Evolutionary conservation across 495 filamentous ascomycete species (phyloP).

Genomic region (Aspergillus incahuasiensis): DNA sequence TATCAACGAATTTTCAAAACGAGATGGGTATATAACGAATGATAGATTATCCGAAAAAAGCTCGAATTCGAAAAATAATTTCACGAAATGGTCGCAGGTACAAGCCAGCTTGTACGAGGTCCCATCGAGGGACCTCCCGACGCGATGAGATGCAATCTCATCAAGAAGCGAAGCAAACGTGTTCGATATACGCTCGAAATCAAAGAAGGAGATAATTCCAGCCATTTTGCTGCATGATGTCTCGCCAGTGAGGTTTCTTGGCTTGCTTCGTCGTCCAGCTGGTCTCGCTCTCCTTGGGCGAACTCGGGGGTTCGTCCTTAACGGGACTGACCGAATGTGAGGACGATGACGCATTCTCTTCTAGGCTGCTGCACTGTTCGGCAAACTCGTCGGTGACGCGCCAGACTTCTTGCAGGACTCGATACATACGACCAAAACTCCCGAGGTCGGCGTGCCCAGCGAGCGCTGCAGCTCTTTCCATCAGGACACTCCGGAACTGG

Average conservation of each 20-base stretch:
- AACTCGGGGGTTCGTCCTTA: constrained; percentile 20
- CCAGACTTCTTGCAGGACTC: constrained; percentile 81
- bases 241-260: constrained; percentile 72
- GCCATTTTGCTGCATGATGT: constrained; percentile 85
- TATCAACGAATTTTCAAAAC: constrained; percentile 8
- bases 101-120: constrained; percentile 19
- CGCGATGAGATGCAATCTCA: constrained; percentile 18
- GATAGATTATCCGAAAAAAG: constrained; percentile 2
- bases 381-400: constrained; percentile 56
- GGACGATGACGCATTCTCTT: constrained; percentile 21
- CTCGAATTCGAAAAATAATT: constrained; percentile 1
- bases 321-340: constrained; percentile 15
- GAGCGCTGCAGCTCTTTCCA: constrained; percentile 62
- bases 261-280: constrained; percentile 13
- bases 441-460: constrained; percentile 74
- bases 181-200: constrained; percentile 9
- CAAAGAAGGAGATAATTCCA: constrained; percentile 93
- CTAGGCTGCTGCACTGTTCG: constrained; percentile 16
- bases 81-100: constrained; percentile 13
- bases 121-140: constrained; percentile 19
- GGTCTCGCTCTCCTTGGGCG: constrained; percentile 12
- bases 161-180: constrained; percentile 11
- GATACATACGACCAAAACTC: constrained; percentile 78
- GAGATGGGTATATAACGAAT: constrained; percentile 11
- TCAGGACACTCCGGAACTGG: constrained; percentile 69